A percentile compares a stretch with the other conserved stretches of the same genome.
These are phyloP conservation scores for Lippia alba DNA, from an alignment of 305 asterid species.

Conservation along the genomic window DNA sequence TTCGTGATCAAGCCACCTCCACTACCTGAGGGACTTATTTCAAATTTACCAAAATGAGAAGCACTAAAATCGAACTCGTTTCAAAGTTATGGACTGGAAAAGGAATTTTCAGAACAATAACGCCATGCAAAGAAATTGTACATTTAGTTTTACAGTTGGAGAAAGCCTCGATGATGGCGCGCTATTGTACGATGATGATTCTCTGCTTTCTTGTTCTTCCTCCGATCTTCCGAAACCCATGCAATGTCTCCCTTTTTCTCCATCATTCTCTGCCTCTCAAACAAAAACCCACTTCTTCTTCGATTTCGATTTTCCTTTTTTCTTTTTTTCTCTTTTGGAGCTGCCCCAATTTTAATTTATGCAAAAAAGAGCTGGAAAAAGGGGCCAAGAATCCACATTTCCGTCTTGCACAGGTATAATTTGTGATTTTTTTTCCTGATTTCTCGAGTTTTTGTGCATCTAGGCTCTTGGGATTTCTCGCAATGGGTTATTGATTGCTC, in stretches of 20 bases:
- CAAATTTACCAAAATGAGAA: background rate
- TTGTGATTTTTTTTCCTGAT: background rate
- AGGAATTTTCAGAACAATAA: no score
- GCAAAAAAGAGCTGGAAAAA: constrained; percentile 5
- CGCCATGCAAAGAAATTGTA: no score
- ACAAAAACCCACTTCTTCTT: constrained; percentile 5
- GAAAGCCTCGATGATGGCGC: constrained; percentile 36
- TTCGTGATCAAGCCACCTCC: no score
- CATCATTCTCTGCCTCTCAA: constrained; percentile 35
- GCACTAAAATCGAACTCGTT: background rate
- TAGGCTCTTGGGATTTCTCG: background rate
- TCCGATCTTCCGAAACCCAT: constrained; percentile 50
- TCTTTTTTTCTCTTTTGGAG: background rate
- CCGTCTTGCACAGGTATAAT: background rate
- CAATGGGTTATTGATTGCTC: background rate
- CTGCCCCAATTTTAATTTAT: constrained; percentile 29
- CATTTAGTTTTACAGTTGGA: background rate
- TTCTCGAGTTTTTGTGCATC: background rate
- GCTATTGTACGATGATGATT: constrained; percentile 24
- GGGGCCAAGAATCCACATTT: constrained; percentile 7
- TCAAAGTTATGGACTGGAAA: no score
- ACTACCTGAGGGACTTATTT: no score
- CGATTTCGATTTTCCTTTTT: background rate
- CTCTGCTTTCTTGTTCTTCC: constrained; percentile 26
- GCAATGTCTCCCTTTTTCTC: constrained; percentile 45